Percentiles rank a stretch among this genome's conserved stretches.
phyloP scores from a whole-genome alignment of 192 early-diverging fungal genomes.

The Phlyctochytrium planicorne region DNA sequence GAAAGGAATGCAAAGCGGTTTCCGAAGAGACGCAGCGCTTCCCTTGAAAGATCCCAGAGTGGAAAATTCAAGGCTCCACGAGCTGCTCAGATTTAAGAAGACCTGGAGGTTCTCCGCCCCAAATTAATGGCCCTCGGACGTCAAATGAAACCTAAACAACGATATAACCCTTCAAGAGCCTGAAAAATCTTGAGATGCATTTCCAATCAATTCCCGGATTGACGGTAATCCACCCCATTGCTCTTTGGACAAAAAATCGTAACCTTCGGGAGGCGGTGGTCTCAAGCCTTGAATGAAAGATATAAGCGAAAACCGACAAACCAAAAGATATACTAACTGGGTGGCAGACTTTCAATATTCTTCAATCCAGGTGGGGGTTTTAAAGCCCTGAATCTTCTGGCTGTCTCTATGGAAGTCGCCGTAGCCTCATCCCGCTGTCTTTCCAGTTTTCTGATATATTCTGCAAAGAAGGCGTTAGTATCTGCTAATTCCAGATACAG shows the following conservation, averaged over 20 bases:
- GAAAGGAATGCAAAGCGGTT: no score
- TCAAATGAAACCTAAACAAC: no score
- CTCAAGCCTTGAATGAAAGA: neutral
- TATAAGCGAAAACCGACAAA: neutral
- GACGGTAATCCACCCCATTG: no score
- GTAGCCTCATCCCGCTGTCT: neutral
- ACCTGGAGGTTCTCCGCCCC: no score
- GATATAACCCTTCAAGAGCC: no score
- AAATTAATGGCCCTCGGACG: no score
- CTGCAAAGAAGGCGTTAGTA: neutral
- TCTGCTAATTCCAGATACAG: neutral
- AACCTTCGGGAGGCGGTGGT: neutral
- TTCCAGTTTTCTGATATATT: neutral
- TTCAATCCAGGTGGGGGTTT: neutral
- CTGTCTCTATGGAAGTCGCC: neutral
- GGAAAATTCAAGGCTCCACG: no score
- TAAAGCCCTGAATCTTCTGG: neutral
- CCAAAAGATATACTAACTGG: neutral
- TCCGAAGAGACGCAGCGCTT: no score
- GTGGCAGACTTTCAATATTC: neutral
- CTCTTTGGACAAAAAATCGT: conserved; percentile 2
- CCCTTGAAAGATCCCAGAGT: no score
- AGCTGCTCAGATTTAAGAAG: no score
- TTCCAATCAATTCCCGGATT: no score
- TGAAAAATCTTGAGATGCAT: no score